These are phyloP conservation scores for Gymnopus androsaceus DNA, from an alignment of 1,284 basidiomycete species.

Conservation along the genomic window DNA sequence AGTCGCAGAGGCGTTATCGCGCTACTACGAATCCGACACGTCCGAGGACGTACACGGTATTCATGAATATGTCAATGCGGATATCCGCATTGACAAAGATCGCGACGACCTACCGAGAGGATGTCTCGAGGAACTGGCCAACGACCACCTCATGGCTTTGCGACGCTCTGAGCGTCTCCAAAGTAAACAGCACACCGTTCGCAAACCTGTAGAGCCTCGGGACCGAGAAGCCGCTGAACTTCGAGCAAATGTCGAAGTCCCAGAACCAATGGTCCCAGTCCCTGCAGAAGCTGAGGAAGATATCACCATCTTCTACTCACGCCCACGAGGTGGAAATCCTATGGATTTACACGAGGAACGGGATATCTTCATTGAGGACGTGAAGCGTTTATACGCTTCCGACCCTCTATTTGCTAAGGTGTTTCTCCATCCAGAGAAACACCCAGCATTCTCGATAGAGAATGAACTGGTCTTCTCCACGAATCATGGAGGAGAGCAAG, in stretches of 20 bases:
- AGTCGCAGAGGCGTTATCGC: constrained; percentile 32
- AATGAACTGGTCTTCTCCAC: constrained; percentile 16
- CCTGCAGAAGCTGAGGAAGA: not conserved
- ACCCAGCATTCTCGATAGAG: constrained; percentile 4
- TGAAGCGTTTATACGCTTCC: not conserved
- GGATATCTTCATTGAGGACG: not conserved
- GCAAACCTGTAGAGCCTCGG: not conserved
- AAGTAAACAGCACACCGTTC: not conserved
- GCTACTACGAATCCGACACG: constrained; percentile 28
- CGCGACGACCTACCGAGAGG: constrained; percentile 21
- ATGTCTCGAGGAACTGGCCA: constrained; percentile 14
- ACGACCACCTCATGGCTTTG: not conserved
- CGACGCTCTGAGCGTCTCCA: not conserved
- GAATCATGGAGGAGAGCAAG: constrained; percentile 15
- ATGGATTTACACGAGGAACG: not conserved
- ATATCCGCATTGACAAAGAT: constrained; percentile 27
- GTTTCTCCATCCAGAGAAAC: not conserved
- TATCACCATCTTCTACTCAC: not conserved
- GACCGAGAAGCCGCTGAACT: constrained; percentile 11
- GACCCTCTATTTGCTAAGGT: constrained; percentile 17
- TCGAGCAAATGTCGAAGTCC: not conserved
- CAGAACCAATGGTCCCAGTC: not conserved
- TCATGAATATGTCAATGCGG: constrained; percentile 18
- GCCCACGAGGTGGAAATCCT: not conserved
- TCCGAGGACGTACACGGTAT: constrained; percentile 15